Evolutionary conservation across 352 stramenopile species (phyloP).

Genomic region (Phytophthora sp.): DNA sequence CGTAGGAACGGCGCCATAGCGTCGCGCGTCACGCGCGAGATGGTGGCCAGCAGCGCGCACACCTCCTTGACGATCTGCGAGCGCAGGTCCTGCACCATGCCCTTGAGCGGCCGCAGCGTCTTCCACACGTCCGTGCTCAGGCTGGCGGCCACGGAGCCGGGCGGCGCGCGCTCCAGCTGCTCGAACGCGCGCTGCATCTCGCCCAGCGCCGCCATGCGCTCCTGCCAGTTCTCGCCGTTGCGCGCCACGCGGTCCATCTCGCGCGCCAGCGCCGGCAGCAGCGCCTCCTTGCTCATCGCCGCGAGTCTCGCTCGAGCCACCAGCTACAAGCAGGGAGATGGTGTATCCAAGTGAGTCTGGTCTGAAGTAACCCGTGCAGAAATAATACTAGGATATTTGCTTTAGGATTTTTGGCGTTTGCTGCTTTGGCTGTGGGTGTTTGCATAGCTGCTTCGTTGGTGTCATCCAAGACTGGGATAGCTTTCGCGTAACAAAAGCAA

Average conservation of each 20-base stretch:
- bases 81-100: conserved; percentile 77
- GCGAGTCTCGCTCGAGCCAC: no score
- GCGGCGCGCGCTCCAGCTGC: conserved; percentile 46
- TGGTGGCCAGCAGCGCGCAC: conserved; percentile 60
- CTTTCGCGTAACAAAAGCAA: no score
- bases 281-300: no score
- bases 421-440: no score
- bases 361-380: no score
- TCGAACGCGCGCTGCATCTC: conserved; percentile 80
- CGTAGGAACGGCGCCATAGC: conserved; percentile 80
- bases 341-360: no score
- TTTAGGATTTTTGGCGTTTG: no score
- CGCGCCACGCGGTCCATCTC: conserved; percentile 84
- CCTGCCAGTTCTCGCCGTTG: conserved; percentile 85
- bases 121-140: conserved; percentile 74
- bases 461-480: no score
- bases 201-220: conserved; percentile 64
- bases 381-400: no score
- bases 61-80: conserved; percentile 90
- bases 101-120: conserved; percentile 72
- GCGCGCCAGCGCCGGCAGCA: conserved; percentile 48
- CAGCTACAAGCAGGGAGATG: no score
- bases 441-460: no score
- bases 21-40: conserved; percentile 73
- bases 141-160: conserved; percentile 31